phyloP scores from a whole-genome alignment of 2,329 filamentous ascomycete species.

The Domatiomyces catenatus region DNA sequence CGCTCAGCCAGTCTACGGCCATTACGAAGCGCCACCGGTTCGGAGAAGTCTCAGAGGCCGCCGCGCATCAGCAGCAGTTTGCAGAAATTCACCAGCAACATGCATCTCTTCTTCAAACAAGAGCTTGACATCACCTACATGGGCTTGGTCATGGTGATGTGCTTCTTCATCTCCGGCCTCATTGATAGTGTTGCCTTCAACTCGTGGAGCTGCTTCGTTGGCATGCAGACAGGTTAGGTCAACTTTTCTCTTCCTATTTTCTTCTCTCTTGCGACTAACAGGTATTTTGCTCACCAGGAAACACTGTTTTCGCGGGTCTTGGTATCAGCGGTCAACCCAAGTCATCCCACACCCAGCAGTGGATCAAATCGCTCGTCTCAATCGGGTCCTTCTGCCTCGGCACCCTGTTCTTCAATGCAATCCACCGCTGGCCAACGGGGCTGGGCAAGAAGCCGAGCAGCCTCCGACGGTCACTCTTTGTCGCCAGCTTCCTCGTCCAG shows the following conservation, averaged over 20 bases:
- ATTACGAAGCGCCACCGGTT: not conserved
- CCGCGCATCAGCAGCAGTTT: not conserved
- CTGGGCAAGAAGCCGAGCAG: conserved; percentile 19
- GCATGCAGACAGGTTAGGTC: conserved; percentile 32
- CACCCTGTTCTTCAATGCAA: conserved; percentile 26
- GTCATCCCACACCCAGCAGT: conserved; percentile 25
- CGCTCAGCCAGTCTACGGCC: no score
- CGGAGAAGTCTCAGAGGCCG: not conserved
- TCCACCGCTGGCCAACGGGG: conserved; percentile 21
- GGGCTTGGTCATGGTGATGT: conserved; percentile 20
- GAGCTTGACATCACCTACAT: conserved; percentile 10
- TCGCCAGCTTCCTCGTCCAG: conserved; percentile 27
- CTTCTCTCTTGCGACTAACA: not conserved
- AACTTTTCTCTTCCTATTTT: not conserved
- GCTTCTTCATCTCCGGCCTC: conserved; percentile 28
- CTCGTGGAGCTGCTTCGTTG: conserved; percentile 33
- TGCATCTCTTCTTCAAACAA: conserved; percentile 6
- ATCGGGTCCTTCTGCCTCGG: conserved; percentile 25
- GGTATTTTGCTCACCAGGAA: conserved; percentile 22
- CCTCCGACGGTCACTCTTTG: conserved; percentile 25
- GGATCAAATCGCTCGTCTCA: conserved; percentile 30
- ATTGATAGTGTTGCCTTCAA: conserved; percentile 32
- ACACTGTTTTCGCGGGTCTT: conserved; percentile 30
- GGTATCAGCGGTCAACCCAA: conserved; percentile 26
- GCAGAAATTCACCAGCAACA: not conserved